Base-by-base conservation (phyloP, 2,329 filamentous ascomycete species). In the Neonectria coccinea region DNA sequence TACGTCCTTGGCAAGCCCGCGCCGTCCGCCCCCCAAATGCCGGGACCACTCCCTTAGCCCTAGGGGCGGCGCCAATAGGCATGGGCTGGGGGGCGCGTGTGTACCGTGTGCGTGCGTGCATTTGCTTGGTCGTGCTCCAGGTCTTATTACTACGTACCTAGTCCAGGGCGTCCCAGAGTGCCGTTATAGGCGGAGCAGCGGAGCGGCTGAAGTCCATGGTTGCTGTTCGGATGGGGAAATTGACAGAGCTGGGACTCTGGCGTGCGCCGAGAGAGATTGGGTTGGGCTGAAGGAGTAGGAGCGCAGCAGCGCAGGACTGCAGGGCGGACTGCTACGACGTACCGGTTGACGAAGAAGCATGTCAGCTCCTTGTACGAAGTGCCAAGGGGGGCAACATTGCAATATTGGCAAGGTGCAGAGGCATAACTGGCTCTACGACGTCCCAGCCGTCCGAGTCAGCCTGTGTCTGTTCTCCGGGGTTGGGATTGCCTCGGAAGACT, bases 191-290 rank as follows among this genome's bases (percentile, higher is more conserved):
- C 61, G 65, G 66, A 64, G 67, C 45, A 54, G 56, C 57, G 61
- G 66, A 64, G 67, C 55, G 55, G 61, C 56, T 66, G 57, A 59
- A 39, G 45, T 64, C 36, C 36, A 39, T 39, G 29, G 22, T 63
- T 60, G 63, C 62, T 67, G 61, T 62, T 56, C 50, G 31, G 50
- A 57, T n/a, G 48, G 44, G 50, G 66, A 62, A 62, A 67, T 57
- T 56, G 61, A 42, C 12, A 31, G 45, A 62, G 50, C 63, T 7
- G 62, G 41, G 57, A 57, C 59, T 56, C 56, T 44, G 50, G 45
- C 33, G 45, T 59, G 54, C 42, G 57, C 54, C 31, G 47, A 45
- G 45, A 41, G 31, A 64, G 64, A 60, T 66, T 66, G 59, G 33
- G 22, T 45, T 57, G 62, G 42, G 56, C 58, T 60, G 48, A 44